Conservation (phyloP, 805 yeast species). For the Cyberlindnera euphorbiiphila region DNA sequence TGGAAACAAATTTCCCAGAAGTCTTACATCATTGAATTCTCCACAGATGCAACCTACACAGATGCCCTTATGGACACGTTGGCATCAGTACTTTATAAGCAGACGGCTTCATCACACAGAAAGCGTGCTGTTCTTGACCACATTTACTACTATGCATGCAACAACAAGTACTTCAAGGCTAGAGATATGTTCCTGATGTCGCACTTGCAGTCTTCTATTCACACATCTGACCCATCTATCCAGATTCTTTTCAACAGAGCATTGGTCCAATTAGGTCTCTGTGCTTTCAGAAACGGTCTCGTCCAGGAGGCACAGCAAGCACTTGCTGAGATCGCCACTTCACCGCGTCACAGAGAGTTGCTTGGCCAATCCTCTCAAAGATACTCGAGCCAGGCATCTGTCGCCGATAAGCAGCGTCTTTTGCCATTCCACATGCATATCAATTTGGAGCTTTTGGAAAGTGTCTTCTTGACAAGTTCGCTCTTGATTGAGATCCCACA, state of each 20-base stretch:
- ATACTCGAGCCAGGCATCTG: slow-evolving; percentile 49
- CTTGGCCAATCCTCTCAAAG: slow-evolving; percentile 87
- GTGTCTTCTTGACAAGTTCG: slow-evolving; percentile 87
- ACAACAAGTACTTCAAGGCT: slow-evolving; percentile 78
- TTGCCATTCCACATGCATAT: slow-evolving; percentile 98
- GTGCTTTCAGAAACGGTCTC: slow-evolving; percentile 90
- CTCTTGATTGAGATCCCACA: slow-evolving; percentile 88
- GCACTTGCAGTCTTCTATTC: slow-evolving; percentile 78
- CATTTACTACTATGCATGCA: slow-evolving; percentile 88
- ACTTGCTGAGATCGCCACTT: slow-evolving; percentile 81
- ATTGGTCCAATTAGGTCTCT: slow-evolving; percentile 89
- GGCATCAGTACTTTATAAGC: slow-evolving; percentile 61
- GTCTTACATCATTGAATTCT: slow-evolving; percentile 27
- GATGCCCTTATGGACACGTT: slow-evolving; percentile 61
- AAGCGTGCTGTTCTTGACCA: slow-evolving; percentile 81
- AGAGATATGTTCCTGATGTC: slow-evolving; percentile 85
- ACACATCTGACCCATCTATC: slow-evolving; percentile 76
- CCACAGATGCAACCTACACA: slow-evolving; percentile 37
- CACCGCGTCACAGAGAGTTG: slow-evolving; percentile 83
- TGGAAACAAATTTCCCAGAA: slow-evolving; percentile 51
- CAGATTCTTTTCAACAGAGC: slow-evolving; percentile 96
- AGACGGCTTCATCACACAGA: slow-evolving; percentile 63
- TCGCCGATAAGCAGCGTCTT: slow-evolving; percentile 71
- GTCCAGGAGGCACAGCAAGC: slow-evolving; percentile 83
- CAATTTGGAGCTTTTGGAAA: slow-evolving; percentile 90